phyloP scores from a whole-genome alignment of 768 basidiomycete genomes.

The Boletales sp. region DNA sequence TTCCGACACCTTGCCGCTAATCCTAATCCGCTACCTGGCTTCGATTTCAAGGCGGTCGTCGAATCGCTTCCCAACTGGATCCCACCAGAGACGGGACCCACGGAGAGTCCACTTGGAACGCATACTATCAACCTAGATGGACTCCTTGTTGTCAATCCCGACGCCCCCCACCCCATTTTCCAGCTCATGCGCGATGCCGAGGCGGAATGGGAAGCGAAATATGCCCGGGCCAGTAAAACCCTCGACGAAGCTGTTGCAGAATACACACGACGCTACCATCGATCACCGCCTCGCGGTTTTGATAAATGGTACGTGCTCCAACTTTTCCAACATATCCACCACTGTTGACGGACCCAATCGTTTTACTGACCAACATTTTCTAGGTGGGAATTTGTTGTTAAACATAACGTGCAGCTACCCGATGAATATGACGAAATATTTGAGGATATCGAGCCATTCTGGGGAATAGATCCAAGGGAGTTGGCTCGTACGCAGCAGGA shows the following conservation, averaged over 20 bases:
- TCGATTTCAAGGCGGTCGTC: neutral
- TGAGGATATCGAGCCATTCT: slow-evolving; percentile 34
- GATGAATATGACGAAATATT: slow-evolving; percentile 49
- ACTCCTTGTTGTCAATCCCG: slow-evolving; percentile 31
- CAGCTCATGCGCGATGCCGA: slow-evolving; percentile 39
- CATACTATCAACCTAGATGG: slow-evolving; percentile 29
- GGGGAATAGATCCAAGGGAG: slow-evolving; percentile 32
- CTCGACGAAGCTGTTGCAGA: slow-evolving; percentile 37
- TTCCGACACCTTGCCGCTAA: neutral
- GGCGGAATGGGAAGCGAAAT: slow-evolving; percentile 34
- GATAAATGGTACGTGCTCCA: slow-evolving; percentile 36
- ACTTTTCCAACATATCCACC: too few species aligned
- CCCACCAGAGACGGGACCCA: too few species aligned
- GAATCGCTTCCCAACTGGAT: neutral
- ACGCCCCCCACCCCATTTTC: slow-evolving; percentile 41
- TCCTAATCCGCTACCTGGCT: neutral
- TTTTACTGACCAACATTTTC: too few species aligned
- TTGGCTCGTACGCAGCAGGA: slow-evolving; percentile 18
- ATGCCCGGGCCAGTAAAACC: slow-evolving; percentile 32
- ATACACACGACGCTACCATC: slow-evolving; percentile 33
- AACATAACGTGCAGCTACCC: slow-evolving; percentile 36
- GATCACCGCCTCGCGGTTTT: slow-evolving; percentile 39
- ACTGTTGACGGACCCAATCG: too few species aligned
- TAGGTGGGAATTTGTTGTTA: slow-evolving; percentile 41
- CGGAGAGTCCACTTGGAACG: neutral